Evolutionary conservation across 148 eudicot species (phyloP), one percentile per base, ranked within the genome.

Genomic region (Fagopyrum esculentum): DNA sequence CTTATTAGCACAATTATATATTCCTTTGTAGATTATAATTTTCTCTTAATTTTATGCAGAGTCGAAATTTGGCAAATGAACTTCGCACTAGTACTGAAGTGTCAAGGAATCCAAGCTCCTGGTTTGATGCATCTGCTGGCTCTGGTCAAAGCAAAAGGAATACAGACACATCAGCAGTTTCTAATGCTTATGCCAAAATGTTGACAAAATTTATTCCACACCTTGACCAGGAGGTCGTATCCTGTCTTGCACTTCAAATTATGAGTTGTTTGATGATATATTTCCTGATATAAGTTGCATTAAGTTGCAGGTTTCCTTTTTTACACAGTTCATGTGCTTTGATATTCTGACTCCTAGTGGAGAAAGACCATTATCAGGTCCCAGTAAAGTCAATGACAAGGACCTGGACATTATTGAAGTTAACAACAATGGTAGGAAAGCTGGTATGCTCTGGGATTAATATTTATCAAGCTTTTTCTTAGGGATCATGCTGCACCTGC

Each of bases 271-370:
- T 61, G 7, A 6, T 63, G 3, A 47, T 47, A 10, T 30, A 17
- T 71, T 75, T 64, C 74, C 74, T 66, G 13, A 79, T 74, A 64
- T 46, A 49, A 57, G 55, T 57, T 30, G 68, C 75, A 45, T 68
- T 66, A 73, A 76, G 81, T 70, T 84, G 78, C 91, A 94, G 98
- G 90, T 97, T 83, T 91, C 97, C 50, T 94, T 94, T 78, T 91
- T 91, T 80, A 91, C 97, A 17, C 91, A 91, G 82, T 91, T 94
- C 72, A 91, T 94, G 98, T 91, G 98, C 88, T 94, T 94, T 81
- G 97, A 92, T 83, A 95, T 90, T 77, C 95, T 93, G 77, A 84
- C 93, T 70, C 90, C 88, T 79, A 92, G 83, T 57, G 13, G 52
- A 49, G 6, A 49, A 49, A 49, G 52, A 49, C 52, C 52, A 49